These are phyloP conservation scores for Pogostemon cablin DNA, from an alignment of 257 asterid genomes.

Conservation along the genomic window DNA sequence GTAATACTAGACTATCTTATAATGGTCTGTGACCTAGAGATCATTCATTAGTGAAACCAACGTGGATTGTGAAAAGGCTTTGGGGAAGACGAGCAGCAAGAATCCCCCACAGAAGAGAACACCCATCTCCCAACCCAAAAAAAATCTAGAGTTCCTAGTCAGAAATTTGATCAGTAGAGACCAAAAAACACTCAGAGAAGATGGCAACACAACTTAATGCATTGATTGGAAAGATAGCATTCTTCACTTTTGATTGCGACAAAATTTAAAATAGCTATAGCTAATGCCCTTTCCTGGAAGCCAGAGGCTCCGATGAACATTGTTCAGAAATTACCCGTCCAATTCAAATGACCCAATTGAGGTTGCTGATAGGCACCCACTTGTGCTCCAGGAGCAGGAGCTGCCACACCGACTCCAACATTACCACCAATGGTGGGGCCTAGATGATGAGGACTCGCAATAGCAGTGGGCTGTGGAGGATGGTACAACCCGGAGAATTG, in stretches of 20 bases:
- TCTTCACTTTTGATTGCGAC: slow-evolving; percentile 49
- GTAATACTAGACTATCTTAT: background rate
- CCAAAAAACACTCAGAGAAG: slow-evolving; percentile 12
- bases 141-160: too few species aligned
- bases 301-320: slow-evolving; percentile 42
- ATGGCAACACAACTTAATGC: slow-evolving; percentile 47
- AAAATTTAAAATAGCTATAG: slow-evolving; percentile 52
- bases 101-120: background rate
- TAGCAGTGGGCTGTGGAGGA: slow-evolving; percentile 64
- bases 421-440: slow-evolving; percentile 77
- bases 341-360: slow-evolving; percentile 83
- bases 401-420: slow-evolving; percentile 79
- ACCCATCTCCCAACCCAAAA: too few species aligned
- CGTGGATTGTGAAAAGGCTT: background rate
- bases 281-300: slow-evolving; percentile 39
- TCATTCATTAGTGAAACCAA: background rate
- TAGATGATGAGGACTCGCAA: slow-evolving; percentile 78
- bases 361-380: slow-evolving; percentile 90
- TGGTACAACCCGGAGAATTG: slow-evolving; percentile 88
- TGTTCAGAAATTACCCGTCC: slow-evolving; percentile 82
- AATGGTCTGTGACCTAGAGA: background rate
- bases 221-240: slow-evolving; percentile 43
- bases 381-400: slow-evolving; percentile 81
- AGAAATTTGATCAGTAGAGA: slow-evolving; percentile 3
- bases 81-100: background rate